Conservation (phyloP, 1,284 basidiomycete species). For the Porodaedalea pini region DNA sequence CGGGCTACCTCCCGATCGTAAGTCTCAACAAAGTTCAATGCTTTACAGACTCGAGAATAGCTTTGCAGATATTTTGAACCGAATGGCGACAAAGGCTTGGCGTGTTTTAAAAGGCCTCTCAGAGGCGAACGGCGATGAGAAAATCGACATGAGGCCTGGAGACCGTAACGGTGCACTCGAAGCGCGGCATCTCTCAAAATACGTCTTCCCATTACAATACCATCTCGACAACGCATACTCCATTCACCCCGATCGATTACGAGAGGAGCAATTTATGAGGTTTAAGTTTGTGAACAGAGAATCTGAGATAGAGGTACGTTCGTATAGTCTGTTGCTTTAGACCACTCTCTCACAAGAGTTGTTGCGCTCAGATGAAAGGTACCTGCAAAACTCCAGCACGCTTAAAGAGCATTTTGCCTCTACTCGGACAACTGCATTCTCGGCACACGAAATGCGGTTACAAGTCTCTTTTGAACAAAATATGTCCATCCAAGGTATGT, state of each 20-base stretch:
- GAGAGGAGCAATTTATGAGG: constrained; percentile 7
- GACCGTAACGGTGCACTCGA: constrained; percentile 17
- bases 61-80: constrained; percentile 62
- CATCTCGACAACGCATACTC: constrained; percentile 59
- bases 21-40: constrained; percentile 21
- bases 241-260: constrained; percentile 21
- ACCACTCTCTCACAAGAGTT: no score
- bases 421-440: constrained; percentile 63
- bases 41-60: neutral
- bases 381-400: constrained; percentile 69
- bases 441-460: constrained; percentile 73
- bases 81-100: constrained; percentile 29
- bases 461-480: constrained; percentile 55
- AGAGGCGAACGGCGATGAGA: neutral
- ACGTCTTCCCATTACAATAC: constrained; percentile 81
- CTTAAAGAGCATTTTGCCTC: constrained; percentile 49
- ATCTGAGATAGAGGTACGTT: constrained; percentile 62
- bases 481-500: constrained; percentile 73
- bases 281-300: constrained; percentile 60
- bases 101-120: constrained; percentile 8
- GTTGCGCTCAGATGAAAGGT: constrained; percentile 39
- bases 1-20: constrained; percentile 70
- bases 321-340: neutral
- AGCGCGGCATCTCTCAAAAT: constrained; percentile 69
- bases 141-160: constrained; percentile 4